Base-by-base conservation (phyloP, 352 stramenopile species). In the Globisporangium mamillatum region DNA sequence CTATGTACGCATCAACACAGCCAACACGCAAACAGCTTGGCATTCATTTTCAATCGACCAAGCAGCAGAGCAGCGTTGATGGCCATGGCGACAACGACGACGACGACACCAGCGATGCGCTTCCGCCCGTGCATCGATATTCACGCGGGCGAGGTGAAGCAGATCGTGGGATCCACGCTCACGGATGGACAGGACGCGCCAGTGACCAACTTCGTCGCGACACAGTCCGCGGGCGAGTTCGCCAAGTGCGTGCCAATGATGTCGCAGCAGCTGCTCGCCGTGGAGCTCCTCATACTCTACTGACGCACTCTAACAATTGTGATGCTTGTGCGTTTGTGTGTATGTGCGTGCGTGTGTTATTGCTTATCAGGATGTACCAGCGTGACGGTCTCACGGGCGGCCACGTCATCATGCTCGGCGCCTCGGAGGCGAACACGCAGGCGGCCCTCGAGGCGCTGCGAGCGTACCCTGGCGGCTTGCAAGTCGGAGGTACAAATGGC, bases 81-180 rank as follows among this genome's bases (percentile, higher is more conserved):
- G 18, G 27, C 54, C 54, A 69, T 66, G 59, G 59, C 66, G 20
- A 63, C 44, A 4, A 24, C 14, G 20, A 63, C 41, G 4, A n/a
- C 41, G 44, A 50, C 36, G 48, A 41, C 12, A 18, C 18, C 66
- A n/a, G 24, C 41, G 22, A 98, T 98, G 91, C 94, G 96, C 74
- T 99, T 99, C 79, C 90, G 97, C 53, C 97, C 97, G 46, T 99
- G 97, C 75, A 99, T 99, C 72, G 97, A 99, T 80, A 92, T 99
- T 64, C 97, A 99, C 80, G 84, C 89, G 38, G 97, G 97, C 41
- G 78, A 97, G 73, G 97, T 99, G 48, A 99, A 99, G 86, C 97
- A 99, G 81, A 99, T 99, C 75, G 97, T 99, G 54, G 97, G 97
- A 22, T 98, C 92, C 16, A 99, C 97, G 41, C 85, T 99, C 53